A percentile compares a stretch with the other conserved stretches of the same genome.
Conservation (phyloP, 2,329 filamentous ascomycete genomes). For the Aspergillus chevalieri region DNA sequence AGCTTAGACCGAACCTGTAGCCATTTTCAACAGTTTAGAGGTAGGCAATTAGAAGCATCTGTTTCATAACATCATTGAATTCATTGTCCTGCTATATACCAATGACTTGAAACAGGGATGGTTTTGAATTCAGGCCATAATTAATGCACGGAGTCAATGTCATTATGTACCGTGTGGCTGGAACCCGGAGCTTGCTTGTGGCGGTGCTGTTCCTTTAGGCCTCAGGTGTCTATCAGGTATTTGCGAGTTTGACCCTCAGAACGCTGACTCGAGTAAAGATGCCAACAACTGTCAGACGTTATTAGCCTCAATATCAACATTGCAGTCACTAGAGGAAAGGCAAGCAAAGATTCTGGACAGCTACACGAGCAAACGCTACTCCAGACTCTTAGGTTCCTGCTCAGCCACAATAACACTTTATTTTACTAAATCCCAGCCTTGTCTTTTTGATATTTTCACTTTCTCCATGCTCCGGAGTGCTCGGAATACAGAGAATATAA, state of each 20-base stretch:
- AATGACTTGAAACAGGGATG: not conserved
- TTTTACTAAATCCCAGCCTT: not conserved
- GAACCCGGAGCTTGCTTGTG: not conserved
- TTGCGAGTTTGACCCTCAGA: no score
- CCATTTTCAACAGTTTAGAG: conserved; percentile 11
- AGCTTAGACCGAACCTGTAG: conserved; percentile 16
- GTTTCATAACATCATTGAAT: conserved; percentile 10
- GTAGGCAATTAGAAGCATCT: conserved; percentile 2
- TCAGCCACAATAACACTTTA: not conserved
- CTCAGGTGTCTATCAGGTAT: not conserved
- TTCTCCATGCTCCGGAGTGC: not conserved
- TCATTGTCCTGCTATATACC: not conserved
- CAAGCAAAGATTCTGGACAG: no score
- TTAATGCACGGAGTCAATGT: not conserved
- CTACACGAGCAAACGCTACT: no score
- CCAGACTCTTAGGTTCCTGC: not conserved
- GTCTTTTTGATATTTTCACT: not conserved
- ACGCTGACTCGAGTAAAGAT: no score
- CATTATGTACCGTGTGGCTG: not conserved
- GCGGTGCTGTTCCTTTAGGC: not conserved
- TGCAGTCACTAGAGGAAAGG: no score
- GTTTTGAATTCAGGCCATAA: not conserved
- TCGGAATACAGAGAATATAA: not conserved
- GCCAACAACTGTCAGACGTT: no score
- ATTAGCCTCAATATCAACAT: no score